These are phyloP conservation scores for Fonsecaea pugnacius DNA, from an alignment of 2,329 filamentous ascomycete genomes.

Conservation along the genomic window DNA sequence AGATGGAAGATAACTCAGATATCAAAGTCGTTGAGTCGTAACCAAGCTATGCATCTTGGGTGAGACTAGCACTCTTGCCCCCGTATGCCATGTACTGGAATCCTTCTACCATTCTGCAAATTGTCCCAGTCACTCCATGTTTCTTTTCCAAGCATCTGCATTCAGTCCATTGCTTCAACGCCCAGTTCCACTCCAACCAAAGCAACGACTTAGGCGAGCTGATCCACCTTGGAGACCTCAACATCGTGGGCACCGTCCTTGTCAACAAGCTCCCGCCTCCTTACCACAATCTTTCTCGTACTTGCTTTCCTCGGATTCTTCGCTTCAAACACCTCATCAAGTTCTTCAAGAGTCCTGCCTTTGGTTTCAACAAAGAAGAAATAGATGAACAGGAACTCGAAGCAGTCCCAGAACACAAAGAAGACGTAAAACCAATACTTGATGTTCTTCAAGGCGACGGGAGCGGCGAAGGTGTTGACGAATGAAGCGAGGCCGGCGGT, in stretches of 20 bases:
- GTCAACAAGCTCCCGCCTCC: constrained; percentile 9
- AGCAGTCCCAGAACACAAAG: constrained; percentile 44
- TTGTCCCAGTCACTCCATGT: not conserved
- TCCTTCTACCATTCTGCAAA: too few species aligned
- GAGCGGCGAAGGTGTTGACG: constrained; percentile 56
- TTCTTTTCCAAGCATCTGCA: not conserved
- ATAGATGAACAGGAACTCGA: constrained; percentile 35
- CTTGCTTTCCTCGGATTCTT: constrained; percentile 46
- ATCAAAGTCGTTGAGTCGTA: too few species aligned
- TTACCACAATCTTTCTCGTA: constrained; percentile 16
- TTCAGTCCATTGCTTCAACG: not conserved
- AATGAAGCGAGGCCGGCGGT: constrained; percentile 51
- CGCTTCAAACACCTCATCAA: constrained; percentile 53
- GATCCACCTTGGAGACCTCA: not conserved
- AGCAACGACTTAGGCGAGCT: not conserved
- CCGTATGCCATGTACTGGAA: too few species aligned
- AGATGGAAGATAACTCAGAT: too few species aligned
- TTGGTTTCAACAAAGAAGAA: constrained; percentile 38
- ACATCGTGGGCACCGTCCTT: constrained; percentile 4
- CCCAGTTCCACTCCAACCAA: not conserved
- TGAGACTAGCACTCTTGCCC: too few species aligned
- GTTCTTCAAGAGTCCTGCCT: constrained; percentile 38
- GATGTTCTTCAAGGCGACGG: constrained; percentile 55
- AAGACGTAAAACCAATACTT: constrained; percentile 59
- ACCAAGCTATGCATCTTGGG: too few species aligned